A percentile compares a stretch with the other conserved stretches of the same genome.
These are phyloP conservation scores for Sicyos edulis DNA, from an alignment of 306 rosid genomes.

Conservation along the genomic window DNA sequence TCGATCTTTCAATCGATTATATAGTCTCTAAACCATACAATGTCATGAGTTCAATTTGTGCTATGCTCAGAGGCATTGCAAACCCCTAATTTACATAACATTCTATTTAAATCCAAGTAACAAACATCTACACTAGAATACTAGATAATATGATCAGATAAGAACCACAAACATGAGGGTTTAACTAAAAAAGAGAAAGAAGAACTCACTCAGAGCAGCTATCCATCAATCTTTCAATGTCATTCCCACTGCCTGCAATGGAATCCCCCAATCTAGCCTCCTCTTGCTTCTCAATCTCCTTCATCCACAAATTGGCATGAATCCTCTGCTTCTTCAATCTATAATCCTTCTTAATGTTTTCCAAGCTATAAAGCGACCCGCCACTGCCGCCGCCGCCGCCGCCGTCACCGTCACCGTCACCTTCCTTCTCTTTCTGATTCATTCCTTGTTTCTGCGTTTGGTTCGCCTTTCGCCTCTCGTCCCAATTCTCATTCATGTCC, in stretches of 20 bases:
- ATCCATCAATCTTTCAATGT: constrained; percentile 77
- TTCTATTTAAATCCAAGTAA: background rate
- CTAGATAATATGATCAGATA: constrained; percentile 3
- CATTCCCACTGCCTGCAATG: constrained; percentile 39
- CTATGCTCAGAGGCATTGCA: background rate
- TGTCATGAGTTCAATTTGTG: too few relatives aligned
- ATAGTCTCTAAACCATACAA: too few relatives aligned
- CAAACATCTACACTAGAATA: background rate
- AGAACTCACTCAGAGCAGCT: constrained; percentile 72
- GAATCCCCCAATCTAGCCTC: constrained; percentile 70
- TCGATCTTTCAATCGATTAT: too few relatives aligned
- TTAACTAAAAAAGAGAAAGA: background rate
- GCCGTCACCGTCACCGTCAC: constrained; percentile 18
- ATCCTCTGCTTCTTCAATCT: constrained; percentile 80
- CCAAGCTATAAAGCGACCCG: constrained; percentile 62
- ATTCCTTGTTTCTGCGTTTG: constrained; percentile 34
- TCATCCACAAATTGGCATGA: constrained; percentile 84
- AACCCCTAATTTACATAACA: background rate
- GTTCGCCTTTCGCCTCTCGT: constrained; percentile 52
- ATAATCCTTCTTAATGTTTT: constrained; percentile 76
- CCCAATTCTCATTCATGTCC: constrained; percentile 88
- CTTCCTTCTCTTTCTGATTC: constrained; percentile 15
- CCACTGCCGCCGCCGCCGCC: constrained; percentile 13
- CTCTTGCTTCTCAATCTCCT: constrained; percentile 87
- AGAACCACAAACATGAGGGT: background rate